Percentiles rank a stretch among this genome's conserved stretches.
Evolutionary conservation across 176 grass and related monocot species (phyloP).

Genomic region (Panicum miliaceum): DNA sequence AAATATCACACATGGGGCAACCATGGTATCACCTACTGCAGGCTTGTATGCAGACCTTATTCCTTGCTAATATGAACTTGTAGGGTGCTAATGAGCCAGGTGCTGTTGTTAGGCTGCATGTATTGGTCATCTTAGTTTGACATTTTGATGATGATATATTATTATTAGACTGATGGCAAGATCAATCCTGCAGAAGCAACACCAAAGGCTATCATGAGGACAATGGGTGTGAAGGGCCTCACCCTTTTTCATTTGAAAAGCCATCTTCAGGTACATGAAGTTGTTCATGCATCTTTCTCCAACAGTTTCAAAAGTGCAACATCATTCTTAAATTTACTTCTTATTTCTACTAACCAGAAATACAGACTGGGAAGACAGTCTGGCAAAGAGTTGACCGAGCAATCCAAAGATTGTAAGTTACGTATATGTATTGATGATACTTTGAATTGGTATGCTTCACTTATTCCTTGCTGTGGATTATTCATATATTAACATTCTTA

Average conservation of each 20-base stretch:
- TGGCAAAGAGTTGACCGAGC: slow-evolving; percentile 73
- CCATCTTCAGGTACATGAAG: slow-evolving; percentile 77
- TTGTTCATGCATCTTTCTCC: slow-evolving; percentile 2
- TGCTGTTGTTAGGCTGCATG: background rate
- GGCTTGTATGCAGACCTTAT: background rate
- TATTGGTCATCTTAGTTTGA: slow-evolving; percentile 16
- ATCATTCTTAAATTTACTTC: slow-evolving; percentile 24
- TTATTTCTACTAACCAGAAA: slow-evolving; percentile 62
- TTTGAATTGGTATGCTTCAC: background rate
- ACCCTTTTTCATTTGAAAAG: slow-evolving; percentile 95
- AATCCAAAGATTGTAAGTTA: slow-evolving; percentile 71
- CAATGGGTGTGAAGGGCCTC: slow-evolving; percentile 86
- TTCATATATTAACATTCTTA: background rate
- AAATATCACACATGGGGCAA: background rate
- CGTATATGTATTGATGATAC: background rate
- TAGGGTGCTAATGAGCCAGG: background rate
- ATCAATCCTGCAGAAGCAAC: slow-evolving; percentile 64
- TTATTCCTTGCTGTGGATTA: background rate
- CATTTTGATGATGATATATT: background rate
- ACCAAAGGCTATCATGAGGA: slow-evolving; percentile 81
- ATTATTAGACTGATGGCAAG: slow-evolving; percentile 11
- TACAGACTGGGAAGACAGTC: slow-evolving; percentile 82
- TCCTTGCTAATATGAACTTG: background rate
- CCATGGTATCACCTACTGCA: background rate
- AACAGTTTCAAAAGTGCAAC: slow-evolving; percentile 6